phyloP scores from a whole-genome alignment of 1,284 basidiomycete genomes.

The Sporisorium scitamineum region DNA sequence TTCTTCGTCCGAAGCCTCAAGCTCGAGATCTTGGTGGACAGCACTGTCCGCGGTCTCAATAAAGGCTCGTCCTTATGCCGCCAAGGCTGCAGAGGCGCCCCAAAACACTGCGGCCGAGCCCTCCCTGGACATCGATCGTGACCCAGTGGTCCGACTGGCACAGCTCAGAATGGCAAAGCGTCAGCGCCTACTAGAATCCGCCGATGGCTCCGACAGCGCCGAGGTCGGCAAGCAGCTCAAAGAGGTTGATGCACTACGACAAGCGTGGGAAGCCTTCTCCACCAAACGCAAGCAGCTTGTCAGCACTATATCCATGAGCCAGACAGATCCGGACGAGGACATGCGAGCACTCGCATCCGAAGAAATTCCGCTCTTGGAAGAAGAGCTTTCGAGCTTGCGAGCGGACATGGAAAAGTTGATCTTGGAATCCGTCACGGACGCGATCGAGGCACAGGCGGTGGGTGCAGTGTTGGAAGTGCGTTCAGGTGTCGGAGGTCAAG shows the following conservation, averaged over 20 bases:
- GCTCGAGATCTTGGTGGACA: neutral
- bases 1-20: neutral
- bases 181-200: slow-evolving; percentile 25
- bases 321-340: slow-evolving; percentile 73
- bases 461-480: slow-evolving; percentile 90
- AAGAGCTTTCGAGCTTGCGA: slow-evolving; percentile 73
- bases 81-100: slow-evolving; percentile 6
- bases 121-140: slow-evolving; percentile 34
- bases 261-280: slow-evolving; percentile 74
- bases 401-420: slow-evolving; percentile 78
- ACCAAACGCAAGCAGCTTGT: slow-evolving; percentile 71
- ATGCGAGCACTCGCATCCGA: slow-evolving; percentile 82
- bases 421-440: slow-evolving; percentile 72
- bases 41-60: neutral
- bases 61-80: slow-evolving; percentile 3
- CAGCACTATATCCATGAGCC: slow-evolving; percentile 36
- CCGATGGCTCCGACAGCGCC: slow-evolving; percentile 22
- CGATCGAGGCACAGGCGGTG: slow-evolving; percentile 76
- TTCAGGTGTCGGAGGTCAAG: slow-evolving; percentile 90
- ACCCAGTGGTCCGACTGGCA: slow-evolving; percentile 40
- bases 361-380: slow-evolving; percentile 76
- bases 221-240: slow-evolving; percentile 69
- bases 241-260: slow-evolving; percentile 73
- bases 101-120: neutral
- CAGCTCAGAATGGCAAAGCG: slow-evolving; percentile 41